phyloP scores from a whole-genome alignment of 1,284 basidiomycete species.

The Cystobasidiaceae sp. region DNA sequence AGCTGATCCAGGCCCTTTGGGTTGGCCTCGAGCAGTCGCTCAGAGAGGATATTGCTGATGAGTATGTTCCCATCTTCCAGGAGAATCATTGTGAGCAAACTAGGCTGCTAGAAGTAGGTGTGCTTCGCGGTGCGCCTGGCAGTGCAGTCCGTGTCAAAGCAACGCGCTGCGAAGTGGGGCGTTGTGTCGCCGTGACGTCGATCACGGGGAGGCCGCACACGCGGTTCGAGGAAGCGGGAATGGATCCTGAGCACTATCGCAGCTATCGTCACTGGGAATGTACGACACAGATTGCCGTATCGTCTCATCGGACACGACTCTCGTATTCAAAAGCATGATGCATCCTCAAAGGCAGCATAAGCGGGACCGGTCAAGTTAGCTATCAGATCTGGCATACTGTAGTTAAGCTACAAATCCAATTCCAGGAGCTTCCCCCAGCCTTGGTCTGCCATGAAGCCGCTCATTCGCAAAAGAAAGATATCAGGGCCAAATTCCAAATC shows the following conservation, averaged over 20 bases:
- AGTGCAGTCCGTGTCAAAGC: too few species aligned
- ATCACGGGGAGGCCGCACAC: too few species aligned
- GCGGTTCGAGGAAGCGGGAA: too few species aligned
- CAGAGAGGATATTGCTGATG: slow-evolving; percentile 24
- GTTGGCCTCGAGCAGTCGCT: slow-evolving; percentile 52
- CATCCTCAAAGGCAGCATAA: background rate
- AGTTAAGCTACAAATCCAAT: background rate
- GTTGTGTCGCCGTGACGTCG: background rate
- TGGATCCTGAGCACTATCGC: too few species aligned
- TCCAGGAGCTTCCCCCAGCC: background rate
- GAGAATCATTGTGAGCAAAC: slow-evolving; percentile 57
- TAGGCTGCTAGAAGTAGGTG: too few species aligned
- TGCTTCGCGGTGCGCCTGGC: too few species aligned
- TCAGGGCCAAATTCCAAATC: slow-evolving; percentile 10
- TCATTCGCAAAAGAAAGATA: slow-evolving; percentile 1
- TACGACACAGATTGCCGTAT: too few species aligned
- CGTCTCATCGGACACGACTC: too few species aligned
- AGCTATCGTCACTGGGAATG: too few species aligned
- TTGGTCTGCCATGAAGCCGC: background rate
- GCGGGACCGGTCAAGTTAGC: too few species aligned
- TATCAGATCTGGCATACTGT: too few species aligned
- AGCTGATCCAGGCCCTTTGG: slow-evolving; percentile 85
- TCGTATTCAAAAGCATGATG: too few species aligned
- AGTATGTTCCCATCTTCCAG: slow-evolving; percentile 54
- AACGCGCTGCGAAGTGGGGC: background rate